Conservation (phyloP, 2,329 filamentous ascomycete species). For the Camillea tinctor region DNA sequence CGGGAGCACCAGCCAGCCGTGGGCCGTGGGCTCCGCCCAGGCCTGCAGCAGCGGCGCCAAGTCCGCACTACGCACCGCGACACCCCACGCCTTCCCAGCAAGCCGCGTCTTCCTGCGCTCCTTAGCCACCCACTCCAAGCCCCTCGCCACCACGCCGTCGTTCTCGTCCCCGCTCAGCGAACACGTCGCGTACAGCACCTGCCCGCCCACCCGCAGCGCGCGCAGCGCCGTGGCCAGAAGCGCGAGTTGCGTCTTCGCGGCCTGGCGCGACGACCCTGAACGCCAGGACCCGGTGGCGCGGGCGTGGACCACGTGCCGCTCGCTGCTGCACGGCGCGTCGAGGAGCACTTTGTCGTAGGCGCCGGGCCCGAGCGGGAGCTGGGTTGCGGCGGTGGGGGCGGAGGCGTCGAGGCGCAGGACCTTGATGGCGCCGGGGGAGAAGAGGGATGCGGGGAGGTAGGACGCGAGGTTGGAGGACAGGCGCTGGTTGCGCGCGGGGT, state of each 20-base stretch:
- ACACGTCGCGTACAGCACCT: conserved; percentile 40
- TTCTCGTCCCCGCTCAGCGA: conserved; percentile 40
- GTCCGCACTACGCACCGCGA: conserved; percentile 29
- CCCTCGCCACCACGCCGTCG: conserved; percentile 38
- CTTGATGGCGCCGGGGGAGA: conserved; percentile 21
- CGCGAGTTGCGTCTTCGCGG: conserved; percentile 34
- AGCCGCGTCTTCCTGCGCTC: conserved; percentile 36
- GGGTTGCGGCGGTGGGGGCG: conserved; percentile 23
- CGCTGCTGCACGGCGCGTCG: conserved; percentile 41
- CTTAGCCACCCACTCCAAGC: conserved; percentile 33
- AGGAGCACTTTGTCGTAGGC: conserved; percentile 41
- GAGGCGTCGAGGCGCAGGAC: conserved; percentile 28
- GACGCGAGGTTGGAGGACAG: conserved; percentile 27
- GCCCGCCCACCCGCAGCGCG: conserved; percentile 35
- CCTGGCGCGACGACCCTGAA: conserved; percentile 34
- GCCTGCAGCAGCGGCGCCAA: conserved; percentile 19
- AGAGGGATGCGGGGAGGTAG: conserved; percentile 24
- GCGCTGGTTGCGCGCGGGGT: conserved; percentile 31
- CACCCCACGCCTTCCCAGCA: conserved; percentile 29
- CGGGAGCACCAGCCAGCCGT: conserved; percentile 40
- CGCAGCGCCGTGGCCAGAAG: conserved; percentile 37
- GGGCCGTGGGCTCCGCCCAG: conserved; percentile 33
- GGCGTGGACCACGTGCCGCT: conserved; percentile 39
- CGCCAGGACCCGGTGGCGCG: conserved; percentile 39
- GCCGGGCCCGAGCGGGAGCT: conserved; percentile 28